A percentile compares a stretch with the other conserved stretches of the same genome.
These are phyloP conservation scores for Talaromyces adpressus DNA, from an alignment of 495 filamentous ascomycete species.

Conservation along the genomic window DNA sequence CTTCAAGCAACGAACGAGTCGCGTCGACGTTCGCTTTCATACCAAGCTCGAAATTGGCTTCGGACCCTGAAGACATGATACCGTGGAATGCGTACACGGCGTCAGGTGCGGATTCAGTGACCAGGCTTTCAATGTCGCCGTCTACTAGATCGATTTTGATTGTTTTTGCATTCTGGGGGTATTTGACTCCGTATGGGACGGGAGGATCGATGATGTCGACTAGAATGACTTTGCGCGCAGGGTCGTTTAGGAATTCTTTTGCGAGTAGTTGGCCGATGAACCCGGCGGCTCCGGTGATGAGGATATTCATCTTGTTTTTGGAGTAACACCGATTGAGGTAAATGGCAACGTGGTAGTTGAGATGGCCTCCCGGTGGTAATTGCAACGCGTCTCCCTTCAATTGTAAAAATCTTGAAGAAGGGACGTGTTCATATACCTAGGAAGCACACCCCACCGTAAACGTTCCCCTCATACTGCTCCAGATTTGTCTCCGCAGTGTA, in stretches of 20 bases:
- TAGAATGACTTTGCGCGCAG: conserved; percentile 47
- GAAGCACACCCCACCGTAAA: background rate
- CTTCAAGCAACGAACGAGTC: conserved; percentile 54
- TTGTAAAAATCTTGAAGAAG: background rate
- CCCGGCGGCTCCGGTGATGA: conserved; percentile 63
- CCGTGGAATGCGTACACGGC: conserved; percentile 73
- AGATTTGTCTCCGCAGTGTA: background rate
- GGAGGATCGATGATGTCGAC: conserved; percentile 55
- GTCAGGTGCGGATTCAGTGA: conserved; percentile 41
- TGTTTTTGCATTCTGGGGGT: conserved; percentile 46
- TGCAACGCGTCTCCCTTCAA: background rate
- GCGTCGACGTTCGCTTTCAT: conserved; percentile 66
- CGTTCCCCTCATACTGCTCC: background rate
- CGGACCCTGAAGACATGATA: conserved; percentile 70
- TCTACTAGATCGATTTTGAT: conserved; percentile 53
- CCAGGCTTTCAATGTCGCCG: conserved; percentile 36
- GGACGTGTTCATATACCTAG: background rate
- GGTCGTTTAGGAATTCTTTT: conserved; percentile 49
- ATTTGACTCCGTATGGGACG: conserved; percentile 40
- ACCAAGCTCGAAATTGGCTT: conserved; percentile 65
- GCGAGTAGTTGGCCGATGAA: conserved; percentile 63
- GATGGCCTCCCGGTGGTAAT: background rate
- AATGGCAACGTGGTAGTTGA: background rate
- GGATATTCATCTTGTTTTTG: conserved; percentile 42
- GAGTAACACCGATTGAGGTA: background rate